Evolutionary conservation across 805 yeast species (phyloP), one percentile per base, ranked within the genome.

Genomic region (Candida xiaguanensis): DNA sequence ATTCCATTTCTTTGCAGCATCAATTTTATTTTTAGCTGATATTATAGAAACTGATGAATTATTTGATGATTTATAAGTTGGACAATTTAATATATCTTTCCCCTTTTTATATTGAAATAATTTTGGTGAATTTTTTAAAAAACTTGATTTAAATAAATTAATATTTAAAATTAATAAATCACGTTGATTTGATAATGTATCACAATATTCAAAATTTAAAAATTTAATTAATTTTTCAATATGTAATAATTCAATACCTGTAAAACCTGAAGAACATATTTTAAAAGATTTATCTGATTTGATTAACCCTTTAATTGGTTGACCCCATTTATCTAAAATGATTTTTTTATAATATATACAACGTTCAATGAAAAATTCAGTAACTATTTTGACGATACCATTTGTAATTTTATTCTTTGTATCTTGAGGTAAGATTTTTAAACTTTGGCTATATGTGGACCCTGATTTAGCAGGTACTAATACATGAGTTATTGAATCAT

Each of bases 331-430:
- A 52, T 83, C 95, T 24, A 57, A 50, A 12, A 63, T 58, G 5
- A 76, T 48, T 32, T 59, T 55, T 31, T 74, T 71, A 48, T 79
- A 79, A 58, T 73, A 81, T 16, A 86, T 65, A 17, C 85, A 75
- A 42, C 95, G 64, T 58, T 87, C 96, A 9, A 88, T 61, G 47
- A 82, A 81, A 85, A 91, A 86, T 56, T 88, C 95, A 0, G 95
- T 86, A 2, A 79, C 75, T 0, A 80, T 45, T 13, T 52, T 51
- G 2, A 45, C 55, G 16, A 26, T 54, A 20, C 48, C 48, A 33
- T 42, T 39, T 35, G 52, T 55, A 26, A 56, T 48, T 19, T 46
- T 50, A 17, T 43, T 39, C 36, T 45, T 69, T 40, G 55, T 49
- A 36, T 49, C 15, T 8, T 47, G 20, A 3, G 63, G 56, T 15